phyloP scores from a whole-genome alignment of 164 flowering plant species.

The Platanus orientalis region DNA sequence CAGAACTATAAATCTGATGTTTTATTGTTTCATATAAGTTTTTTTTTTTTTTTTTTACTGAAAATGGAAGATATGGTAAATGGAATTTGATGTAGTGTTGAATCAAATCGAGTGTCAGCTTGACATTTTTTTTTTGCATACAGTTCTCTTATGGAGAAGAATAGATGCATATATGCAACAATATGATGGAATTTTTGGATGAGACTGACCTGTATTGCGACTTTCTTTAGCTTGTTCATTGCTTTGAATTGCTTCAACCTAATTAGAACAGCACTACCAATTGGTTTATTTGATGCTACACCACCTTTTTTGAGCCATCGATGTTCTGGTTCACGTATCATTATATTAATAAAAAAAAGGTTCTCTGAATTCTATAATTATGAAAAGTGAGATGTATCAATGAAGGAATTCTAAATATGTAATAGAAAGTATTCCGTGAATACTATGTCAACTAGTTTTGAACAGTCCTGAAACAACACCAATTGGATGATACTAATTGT shows the following conservation, averaged over 20 bases:
- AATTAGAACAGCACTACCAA: conserved; percentile 74
- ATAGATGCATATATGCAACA: not conserved
- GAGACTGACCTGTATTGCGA: conserved; percentile 66
- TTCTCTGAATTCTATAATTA: not conserved
- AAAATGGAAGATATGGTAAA: too few species aligned
- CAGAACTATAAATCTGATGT: too few species aligned
- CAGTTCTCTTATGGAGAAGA: too few species aligned
- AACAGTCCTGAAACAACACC: not conserved
- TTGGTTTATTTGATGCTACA: conserved; percentile 72
- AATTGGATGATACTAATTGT: too few species aligned
- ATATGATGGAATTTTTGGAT: not conserved
- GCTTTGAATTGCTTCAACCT: conserved; percentile 94
- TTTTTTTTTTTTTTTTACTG: too few species aligned
- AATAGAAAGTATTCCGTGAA: not conserved
- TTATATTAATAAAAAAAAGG: not conserved
- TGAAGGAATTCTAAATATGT: too few species aligned
- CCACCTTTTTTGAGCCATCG: conserved; percentile 79
- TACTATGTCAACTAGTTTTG: not conserved
- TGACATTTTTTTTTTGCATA: too few species aligned
- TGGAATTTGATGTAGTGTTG: too few species aligned
- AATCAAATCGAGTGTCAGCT: too few species aligned
- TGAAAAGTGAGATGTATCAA: not conserved
- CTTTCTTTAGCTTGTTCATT: conserved; percentile 90
- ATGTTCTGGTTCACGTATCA: conserved; percentile 58
- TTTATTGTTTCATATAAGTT: too few species aligned